Conservation (phyloP, 179 eudicot genomes). For the Beta lomatogona region DNA sequence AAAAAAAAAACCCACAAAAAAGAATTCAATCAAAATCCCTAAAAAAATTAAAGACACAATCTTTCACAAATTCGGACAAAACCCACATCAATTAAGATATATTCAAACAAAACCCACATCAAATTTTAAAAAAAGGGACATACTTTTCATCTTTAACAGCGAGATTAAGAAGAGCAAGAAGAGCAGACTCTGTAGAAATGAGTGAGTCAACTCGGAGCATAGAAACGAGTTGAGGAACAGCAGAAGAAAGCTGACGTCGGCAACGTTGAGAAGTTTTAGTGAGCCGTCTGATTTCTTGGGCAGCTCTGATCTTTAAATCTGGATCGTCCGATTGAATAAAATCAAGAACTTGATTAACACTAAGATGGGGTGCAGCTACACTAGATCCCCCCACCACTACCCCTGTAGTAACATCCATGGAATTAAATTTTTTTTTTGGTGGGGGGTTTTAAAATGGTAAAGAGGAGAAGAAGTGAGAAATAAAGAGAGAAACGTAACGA, state of each 20-base stretch:
- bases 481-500: conserved; percentile 30
- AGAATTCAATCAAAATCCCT: not conserved
- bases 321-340: conserved; percentile 62
- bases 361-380: conserved; percentile 31
- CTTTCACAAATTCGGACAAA: conserved; percentile 6
- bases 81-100: not conserved
- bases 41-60: not conserved
- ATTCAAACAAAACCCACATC: conserved; percentile 17
- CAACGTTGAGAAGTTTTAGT: conserved; percentile 84
- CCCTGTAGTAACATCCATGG: not conserved
- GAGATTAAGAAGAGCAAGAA: conserved; percentile 89
- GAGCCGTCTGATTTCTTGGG: conserved; percentile 89
- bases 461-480: not conserved
- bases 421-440: not conserved
- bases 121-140: conserved; percentile 21
- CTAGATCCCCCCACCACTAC: conserved; percentile 9
- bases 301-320: conserved; percentile 53
- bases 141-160: conserved; percentile 96
- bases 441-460: not conserved
- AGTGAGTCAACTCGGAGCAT: conserved; percentile 68
- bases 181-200: conserved; percentile 67
- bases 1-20: not conserved
- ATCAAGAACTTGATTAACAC: conserved; percentile 45
- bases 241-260: conserved; percentile 73
- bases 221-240: conserved; percentile 66